Evolutionary conservation across 805 yeast species (phyloP), one percentile per base, ranked within the genome.

Genomic region (Jamesozyma hellenica): DNA sequence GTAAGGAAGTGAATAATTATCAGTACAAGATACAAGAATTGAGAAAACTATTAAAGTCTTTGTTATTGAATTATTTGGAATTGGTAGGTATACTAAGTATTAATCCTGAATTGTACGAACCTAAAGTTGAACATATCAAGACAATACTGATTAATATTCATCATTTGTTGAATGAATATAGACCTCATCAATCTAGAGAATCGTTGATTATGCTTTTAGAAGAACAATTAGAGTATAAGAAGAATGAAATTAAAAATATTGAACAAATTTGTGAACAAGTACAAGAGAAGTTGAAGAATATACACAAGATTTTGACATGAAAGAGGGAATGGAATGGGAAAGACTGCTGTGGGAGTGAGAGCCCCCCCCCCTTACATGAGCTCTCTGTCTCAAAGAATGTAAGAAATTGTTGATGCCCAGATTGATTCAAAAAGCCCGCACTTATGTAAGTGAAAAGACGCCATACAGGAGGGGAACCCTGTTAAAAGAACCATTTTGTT

Each of bases 121-220:
- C 62, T 5, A 82, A 85, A 51, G 74, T 87, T 21, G 95, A 87
- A 47, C 77, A 85, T 47, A 75, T 92, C 29, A 74, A 94, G 46
- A 71, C 81, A 12, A 77, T 90, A 10, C 65, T 92, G 38, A 81
- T 90, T 55, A 92, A 92, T 55, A 78, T 92, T 47, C 96, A 92
- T 57, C 97, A 92, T 58, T 65, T 92, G 28, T 64, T 92, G 42
- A 92, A 92, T 58, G 87, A 88, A 38, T 92, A 92, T 61, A 69
- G 98, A 44, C 92, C 96, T 3, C 97, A 92, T 60, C 98, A 92
- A 56, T 82, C 95, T 3, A 70, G 96, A 38, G 98, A 92, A 53
- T 79, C 88, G 36, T 67, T 92, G 47, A 84, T 87, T 32, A 68
- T 85, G 68, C 66, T 82, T 39, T 63, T 85, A 55, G 77, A 73